A percentile compares a stretch with the other conserved stretches of the same genome.
phyloP scores from a whole-genome alignment of 148 eudicot species.

The Chenopodium album region DNA sequence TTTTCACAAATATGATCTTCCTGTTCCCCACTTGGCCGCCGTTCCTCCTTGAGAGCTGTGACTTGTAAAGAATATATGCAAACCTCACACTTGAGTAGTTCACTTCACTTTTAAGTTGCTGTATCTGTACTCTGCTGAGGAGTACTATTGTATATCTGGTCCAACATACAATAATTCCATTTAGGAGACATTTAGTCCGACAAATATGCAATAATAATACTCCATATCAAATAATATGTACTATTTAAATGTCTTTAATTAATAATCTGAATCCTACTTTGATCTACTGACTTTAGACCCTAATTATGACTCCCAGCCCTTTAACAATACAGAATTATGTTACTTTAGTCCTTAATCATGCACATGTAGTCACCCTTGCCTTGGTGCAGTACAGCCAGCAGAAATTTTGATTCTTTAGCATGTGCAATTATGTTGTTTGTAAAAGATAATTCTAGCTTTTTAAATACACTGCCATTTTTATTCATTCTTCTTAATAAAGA shows the following conservation, averaged over 20 bases:
- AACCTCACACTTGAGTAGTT: neutral
- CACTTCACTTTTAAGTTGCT: neutral
- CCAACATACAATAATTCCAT: neutral
- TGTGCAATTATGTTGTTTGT: neutral
- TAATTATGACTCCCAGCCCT: neutral
- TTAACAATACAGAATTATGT: neutral
- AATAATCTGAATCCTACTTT: neutral
- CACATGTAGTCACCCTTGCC: neutral
- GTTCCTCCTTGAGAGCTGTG: neutral
- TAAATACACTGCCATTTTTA: neutral
- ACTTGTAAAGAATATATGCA: neutral
- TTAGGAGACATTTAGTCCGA: neutral
- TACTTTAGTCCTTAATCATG: conserved; percentile 8
- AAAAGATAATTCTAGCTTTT: neutral
- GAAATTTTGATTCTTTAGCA: neutral
- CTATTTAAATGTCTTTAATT: neutral
- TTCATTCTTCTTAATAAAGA: neutral
- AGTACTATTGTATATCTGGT: neutral
- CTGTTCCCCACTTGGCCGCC: neutral
- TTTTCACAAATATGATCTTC: neutral
- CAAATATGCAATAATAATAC: neutral
- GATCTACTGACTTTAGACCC: neutral
- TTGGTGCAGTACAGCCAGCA: neutral
- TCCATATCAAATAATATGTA: neutral
- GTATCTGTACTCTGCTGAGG: neutral